Base-by-base conservation (phyloP, 805 yeast species). In the Saccharomycopsis sp. region DNA sequence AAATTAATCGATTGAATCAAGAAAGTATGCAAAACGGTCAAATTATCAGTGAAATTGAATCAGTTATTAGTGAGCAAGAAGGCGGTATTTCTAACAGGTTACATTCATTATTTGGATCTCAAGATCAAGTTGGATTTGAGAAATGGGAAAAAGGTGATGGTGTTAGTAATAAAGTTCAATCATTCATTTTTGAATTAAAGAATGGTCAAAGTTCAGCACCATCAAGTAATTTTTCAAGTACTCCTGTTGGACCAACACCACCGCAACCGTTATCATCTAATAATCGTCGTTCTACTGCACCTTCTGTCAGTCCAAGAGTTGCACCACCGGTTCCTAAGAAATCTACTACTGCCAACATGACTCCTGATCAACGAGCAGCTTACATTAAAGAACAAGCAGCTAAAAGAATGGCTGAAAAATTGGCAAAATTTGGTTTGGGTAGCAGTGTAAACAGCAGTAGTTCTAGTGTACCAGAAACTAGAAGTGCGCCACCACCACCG, bases 81-180 rank as follows among this genome's bases (percentile, higher is more conserved):
- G 54, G 59, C 13, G 70, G 71, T 36, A 65, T 72, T 16, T 54
- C 60, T 2, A 41, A 50, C 11, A 59, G 62, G 5, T 60, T 68
- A 29, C 53, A 60, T 11, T 40, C 59, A 3, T 43, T 64, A 31
- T 56, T 49, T 27, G 62, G 59, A 4, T 56, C 57, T 27, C 63
- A 60, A 37, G 71, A 70, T 39, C 68, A 72, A 38, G 65, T 68
- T 37, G 83, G 81, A 3, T 71, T 75, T 36, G 71, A 76, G 28
- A 80, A 82, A 56, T 89, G 89, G 86, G 96, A 85, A 51, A 71
- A 76, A 38, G 96, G 95, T 9, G 65, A 79, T 32, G 95, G 89
- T 32, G 80, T 87, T 22, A 78, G 75, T 54, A 72, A 77, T n/a
- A 70, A 75, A 31, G 89, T 86, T 36, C 70, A 73, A 44, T 65